These are phyloP conservation scores for Neonectria coccinea DNA, from an alignment of 2,329 filamentous ascomycete genomes.

Conservation along the genomic window DNA sequence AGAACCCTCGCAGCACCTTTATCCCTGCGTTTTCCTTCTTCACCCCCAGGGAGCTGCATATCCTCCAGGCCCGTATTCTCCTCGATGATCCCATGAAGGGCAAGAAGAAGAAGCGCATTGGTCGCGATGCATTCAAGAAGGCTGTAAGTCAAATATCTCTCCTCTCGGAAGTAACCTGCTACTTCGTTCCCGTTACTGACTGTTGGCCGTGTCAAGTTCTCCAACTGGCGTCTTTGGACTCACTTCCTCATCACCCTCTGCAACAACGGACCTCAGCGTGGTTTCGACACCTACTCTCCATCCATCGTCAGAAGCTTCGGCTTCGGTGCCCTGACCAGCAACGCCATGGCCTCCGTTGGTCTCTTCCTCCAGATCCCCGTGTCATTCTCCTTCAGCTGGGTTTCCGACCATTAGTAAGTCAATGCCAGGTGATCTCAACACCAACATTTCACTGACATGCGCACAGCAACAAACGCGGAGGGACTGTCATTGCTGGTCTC, in stretches of 20 bases:
- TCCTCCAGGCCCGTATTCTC: constrained; percentile 55
- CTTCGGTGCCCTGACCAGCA: constrained; percentile 60
- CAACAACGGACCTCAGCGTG: constrained; percentile 61
- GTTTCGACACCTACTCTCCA: constrained; percentile 65
- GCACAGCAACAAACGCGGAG: constrained; percentile 58
- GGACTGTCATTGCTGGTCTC: constrained; percentile 64
- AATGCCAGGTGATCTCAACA: not conserved
- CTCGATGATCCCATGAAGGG: constrained; percentile 59
- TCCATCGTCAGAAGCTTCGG: constrained; percentile 66
- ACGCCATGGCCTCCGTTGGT: constrained; percentile 67
- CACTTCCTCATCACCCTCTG: constrained; percentile 63
- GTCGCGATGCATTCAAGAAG: constrained; percentile 57
- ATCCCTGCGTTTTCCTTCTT: constrained; percentile 52
- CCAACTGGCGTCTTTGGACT: constrained; percentile 64
- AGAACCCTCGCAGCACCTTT: constrained; percentile 57
- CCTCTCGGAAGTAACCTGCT: no score
- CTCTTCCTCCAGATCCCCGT: constrained; percentile 64
- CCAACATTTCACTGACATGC: not conserved
- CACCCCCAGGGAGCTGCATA: constrained; percentile 55
- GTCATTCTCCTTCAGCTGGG: constrained; percentile 62
- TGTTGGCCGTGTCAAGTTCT: constrained; percentile 49
- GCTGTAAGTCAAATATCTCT: constrained; percentile 46
- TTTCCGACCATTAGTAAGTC: constrained; percentile 64
- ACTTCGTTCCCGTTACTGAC: not conserved
- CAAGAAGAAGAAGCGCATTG: constrained; percentile 62